These are phyloP conservation scores for Cyberlindnera misumaiensis DNA, from an alignment of 805 yeast genomes.

Conservation along the genomic window DNA sequence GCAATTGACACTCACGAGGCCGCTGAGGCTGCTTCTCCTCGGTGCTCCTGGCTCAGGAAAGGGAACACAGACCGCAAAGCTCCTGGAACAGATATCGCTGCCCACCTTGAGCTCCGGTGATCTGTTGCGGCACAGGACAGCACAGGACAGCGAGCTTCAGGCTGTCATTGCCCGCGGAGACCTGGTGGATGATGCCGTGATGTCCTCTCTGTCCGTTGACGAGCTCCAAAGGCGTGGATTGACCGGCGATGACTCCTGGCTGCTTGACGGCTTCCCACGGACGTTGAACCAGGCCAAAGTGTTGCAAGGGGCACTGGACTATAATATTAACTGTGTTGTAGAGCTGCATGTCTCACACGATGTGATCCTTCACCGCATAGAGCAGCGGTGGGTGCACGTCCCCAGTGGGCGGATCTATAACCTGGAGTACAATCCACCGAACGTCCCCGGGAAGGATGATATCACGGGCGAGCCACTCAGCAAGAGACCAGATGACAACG, in stretches of 20 bases:
- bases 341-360: constrained; percentile 81
- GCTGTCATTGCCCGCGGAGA: constrained; percentile 53
- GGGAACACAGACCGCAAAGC: constrained; percentile 75
- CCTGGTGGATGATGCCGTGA: constrained; percentile 65
- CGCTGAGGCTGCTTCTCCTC: constrained; percentile 62
- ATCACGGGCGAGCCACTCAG: constrained; percentile 80
- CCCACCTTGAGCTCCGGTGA: constrained; percentile 79
- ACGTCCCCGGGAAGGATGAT: constrained; percentile 74
- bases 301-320: constrained; percentile 39
- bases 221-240: constrained; percentile 38
- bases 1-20: constrained; percentile 15
- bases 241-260: constrained; percentile 45
- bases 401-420: constrained; percentile 86
- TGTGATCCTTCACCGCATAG: constrained; percentile 76
- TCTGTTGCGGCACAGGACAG: constrained; percentile 62
- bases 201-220: constrained; percentile 49
- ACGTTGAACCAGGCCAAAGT: constrained; percentile 65
- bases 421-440: constrained; percentile 84
- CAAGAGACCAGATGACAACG: constrained; percentile 80
- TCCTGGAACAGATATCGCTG: constrained; percentile 46
- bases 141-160: constrained; percentile 46
- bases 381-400: constrained; percentile 77
- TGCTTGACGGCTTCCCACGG: constrained; percentile 91
- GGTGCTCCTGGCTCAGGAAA: constrained; percentile 98
- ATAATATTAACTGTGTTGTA: constrained; percentile 67